Evolutionary conservation across 306 rosid genomes (phyloP).

Genomic region (Urtica urens): DNA sequence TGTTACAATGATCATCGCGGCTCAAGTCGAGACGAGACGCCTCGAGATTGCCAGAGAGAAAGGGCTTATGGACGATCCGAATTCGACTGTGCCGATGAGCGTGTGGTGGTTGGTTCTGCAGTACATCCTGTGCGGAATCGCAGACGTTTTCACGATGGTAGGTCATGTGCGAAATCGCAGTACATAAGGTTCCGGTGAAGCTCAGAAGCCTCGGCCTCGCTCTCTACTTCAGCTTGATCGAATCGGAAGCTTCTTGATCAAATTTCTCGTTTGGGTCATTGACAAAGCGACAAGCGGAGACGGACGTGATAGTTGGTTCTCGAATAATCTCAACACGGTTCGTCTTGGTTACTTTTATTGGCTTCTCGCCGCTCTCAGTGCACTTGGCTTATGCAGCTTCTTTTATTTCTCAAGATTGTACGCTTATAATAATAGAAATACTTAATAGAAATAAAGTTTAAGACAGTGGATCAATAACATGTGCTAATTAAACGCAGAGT

Average conservation of each 20-base stretch:
- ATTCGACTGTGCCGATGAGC: conserved; percentile 20
- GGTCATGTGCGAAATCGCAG: conserved; percentile 18
- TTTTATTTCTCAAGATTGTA: conserved; percentile 8
- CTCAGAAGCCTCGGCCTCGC: conserved; percentile 16
- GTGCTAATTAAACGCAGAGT: too few species aligned
- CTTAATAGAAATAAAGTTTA: neutral
- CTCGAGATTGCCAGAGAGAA: conserved; percentile 8
- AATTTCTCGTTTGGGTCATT: conserved; percentile 11
- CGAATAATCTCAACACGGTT: conserved; percentile 14
- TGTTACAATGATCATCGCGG: conserved; percentile 16
- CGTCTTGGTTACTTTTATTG: conserved; percentile 21
- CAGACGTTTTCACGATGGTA: neutral
- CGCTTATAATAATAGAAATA: conserved; percentile 6
- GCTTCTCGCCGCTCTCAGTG: conserved; percentile 12
- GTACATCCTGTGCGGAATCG: neutral
- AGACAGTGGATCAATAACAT: too few species aligned
- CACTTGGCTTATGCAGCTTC: neutral
- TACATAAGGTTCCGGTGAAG: conserved; percentile 15
- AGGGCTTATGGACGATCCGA: conserved; percentile 12
- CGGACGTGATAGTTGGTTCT: conserved; percentile 18
- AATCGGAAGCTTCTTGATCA: conserved; percentile 16
- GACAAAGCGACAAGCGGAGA: conserved; percentile 8
- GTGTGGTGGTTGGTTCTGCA: conserved; percentile 19
- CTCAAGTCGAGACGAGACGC: conserved; percentile 16
- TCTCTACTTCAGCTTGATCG: conserved; percentile 17